Evolutionary conservation across 306 rosid genomes (phyloP).

Genomic region (Quercus berberidifolia): DNA sequence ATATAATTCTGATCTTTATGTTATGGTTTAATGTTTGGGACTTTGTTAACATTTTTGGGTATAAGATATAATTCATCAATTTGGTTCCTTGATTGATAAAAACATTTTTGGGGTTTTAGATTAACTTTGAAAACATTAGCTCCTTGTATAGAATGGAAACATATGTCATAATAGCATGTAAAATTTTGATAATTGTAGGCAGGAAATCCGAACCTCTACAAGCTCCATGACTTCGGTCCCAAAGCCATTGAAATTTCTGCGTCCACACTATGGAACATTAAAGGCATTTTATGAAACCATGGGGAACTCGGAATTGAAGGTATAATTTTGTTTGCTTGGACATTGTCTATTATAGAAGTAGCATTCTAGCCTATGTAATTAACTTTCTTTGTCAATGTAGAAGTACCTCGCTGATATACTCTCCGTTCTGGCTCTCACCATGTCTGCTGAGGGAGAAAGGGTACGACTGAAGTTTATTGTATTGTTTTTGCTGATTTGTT

Average conservation of each 20-base stretch:
- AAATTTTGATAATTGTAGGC: slow-evolving; percentile 42
- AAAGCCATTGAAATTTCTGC: too few relatives aligned
- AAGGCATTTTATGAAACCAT: too few relatives aligned
- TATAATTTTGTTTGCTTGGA: too few relatives aligned
- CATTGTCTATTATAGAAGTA: too few relatives aligned
- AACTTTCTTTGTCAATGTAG: slow-evolving; percentile 44
- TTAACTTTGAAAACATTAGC: not conserved
- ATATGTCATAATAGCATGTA: not conserved
- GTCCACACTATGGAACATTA: too few relatives aligned
- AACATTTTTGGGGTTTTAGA: not conserved
- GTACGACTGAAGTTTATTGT: slow-evolving; percentile 30
- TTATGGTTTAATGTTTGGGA: not conserved
- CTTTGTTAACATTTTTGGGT: not conserved
- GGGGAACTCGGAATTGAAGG: too few relatives aligned
- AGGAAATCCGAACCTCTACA: too few relatives aligned
- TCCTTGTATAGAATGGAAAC: too few relatives aligned
- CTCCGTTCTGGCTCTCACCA: slow-evolving; percentile 93
- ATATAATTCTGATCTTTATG: not conserved
- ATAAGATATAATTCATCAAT: not conserved
- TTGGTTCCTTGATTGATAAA: not conserved
- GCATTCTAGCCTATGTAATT: slow-evolving; percentile 7
- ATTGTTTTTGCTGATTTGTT: not conserved
- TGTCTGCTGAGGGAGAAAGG: slow-evolving; percentile 98
- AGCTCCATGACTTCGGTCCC: too few relatives aligned
- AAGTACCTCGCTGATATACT: slow-evolving; percentile 89